Percentiles rank a stretch among this genome's conserved stretches.
These are phyloP conservation scores for Penicillium crustosum DNA, from an alignment of 2,329 filamentous ascomycete species.

Conservation along the genomic window DNA sequence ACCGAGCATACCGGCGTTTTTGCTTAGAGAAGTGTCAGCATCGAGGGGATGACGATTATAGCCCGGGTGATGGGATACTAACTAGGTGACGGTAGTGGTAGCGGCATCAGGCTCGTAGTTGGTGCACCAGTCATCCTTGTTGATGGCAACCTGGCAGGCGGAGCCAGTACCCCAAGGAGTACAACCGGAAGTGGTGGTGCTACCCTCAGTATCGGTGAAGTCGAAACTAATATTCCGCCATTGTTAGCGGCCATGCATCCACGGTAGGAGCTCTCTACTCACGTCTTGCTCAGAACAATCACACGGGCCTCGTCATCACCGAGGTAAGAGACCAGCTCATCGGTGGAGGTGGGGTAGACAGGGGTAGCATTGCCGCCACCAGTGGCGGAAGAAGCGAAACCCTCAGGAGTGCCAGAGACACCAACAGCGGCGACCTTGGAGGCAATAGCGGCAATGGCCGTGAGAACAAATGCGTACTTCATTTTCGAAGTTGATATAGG, in stretches of 20 bases:
- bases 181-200: slow-evolving; percentile 1
- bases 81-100: slow-evolving; percentile 9
- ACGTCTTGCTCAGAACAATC: slow-evolving; percentile 12
- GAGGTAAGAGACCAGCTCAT: slow-evolving; percentile 11
- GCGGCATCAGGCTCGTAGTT: slow-evolving; percentile 7
- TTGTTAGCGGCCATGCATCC: not conserved
- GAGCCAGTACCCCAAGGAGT: slow-evolving; percentile 8
- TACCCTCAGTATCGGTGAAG: slow-evolving; percentile 10
- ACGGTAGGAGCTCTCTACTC: not conserved
- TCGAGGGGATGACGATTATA: not conserved
- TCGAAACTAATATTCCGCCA: slow-evolving; percentile 2
- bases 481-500: not conserved
- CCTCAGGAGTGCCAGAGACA: slow-evolving; percentile 7
- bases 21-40: not conserved
- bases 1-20: slow-evolving; percentile 10
- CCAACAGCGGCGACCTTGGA: slow-evolving; percentile 8
- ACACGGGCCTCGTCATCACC: slow-evolving; percentile 8
- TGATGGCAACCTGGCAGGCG: slow-evolving; percentile 10
- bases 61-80: not conserved
- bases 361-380: slow-evolving; percentile 9
- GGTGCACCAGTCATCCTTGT: slow-evolving; percentile 11
- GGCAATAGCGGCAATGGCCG: slow-evolving; percentile 2
- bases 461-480: slow-evolving; percentile 7
- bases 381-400: slow-evolving; percentile 10
- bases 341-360: slow-evolving; percentile 7